Base-by-base conservation (phyloP, 2,329 filamentous ascomycete species). In the Fusarium sp. region DNA sequence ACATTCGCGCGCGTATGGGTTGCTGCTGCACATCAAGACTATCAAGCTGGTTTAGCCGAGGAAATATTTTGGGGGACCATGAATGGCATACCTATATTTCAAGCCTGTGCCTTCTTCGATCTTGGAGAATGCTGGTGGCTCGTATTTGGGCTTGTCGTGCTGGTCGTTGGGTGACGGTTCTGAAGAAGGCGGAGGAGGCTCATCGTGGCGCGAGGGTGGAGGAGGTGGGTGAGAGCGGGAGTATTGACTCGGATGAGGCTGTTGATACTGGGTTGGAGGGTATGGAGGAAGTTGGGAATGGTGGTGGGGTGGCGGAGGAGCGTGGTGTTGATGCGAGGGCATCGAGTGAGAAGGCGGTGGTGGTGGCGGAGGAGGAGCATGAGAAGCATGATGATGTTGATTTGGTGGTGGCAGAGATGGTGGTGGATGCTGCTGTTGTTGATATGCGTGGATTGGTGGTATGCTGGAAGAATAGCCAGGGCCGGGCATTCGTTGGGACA, bases 1-100 rank as follows among this genome's bases (percentile, higher is more conserved):
- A 99, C 96, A 98, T 98, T 67, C 96, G 92, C 71, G 96, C 96
- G 75, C 96, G 90, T 75, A 93, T 87, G 53, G 96, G 96, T 80
- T 98, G 94, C 83, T 99, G 96, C 72, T 93, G 90, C 65, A 98
- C 93, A 71, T 91, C 85, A 53, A 97, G 86, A 67, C 90, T 92
- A 71, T 58, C 32, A 37, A 37, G 18, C 14, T 42, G 45, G 34
- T 54, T 79, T 58, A 77, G 74, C 46, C 12, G 6, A 47, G 37
- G n/a, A 11, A 34, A 22, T n/a, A 55, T 45, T 41, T 20, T 25
- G 12, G 30, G 30, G 22, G 53, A 34, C 14, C 11, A 40, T 16
- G 24, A 42, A 18, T 20, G 27, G 75, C 79, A 59, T 56, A 81
- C 79, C 76, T 75, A 34, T 81, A 81, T 61, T 77, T 80, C 61